These are phyloP conservation scores for Kokia cookei DNA, from an alignment of 441 rosid genomes.

Conservation along the genomic window DNA sequence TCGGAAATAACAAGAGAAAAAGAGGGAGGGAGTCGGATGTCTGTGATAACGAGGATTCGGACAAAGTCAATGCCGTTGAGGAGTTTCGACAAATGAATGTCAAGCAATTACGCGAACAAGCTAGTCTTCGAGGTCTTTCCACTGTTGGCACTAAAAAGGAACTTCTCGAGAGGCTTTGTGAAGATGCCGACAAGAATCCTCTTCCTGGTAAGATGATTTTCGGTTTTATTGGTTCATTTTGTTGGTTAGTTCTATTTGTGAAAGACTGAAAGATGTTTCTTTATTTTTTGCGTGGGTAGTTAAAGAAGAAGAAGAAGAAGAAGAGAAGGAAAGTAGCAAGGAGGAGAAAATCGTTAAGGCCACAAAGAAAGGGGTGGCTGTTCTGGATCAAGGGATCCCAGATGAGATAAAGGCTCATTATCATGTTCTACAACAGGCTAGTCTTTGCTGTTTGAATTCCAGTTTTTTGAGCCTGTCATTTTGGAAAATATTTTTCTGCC, in stretches of 20 bases:
- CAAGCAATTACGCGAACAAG: slow-evolving; percentile 52
- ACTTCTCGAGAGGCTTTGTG: slow-evolving; percentile 40
- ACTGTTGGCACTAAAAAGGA: slow-evolving; percentile 46
- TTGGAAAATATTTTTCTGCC: background rate
- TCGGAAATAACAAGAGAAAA: slow-evolving; percentile 15
- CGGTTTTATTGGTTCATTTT: background rate
- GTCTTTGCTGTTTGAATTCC: slow-evolving; percentile 6
- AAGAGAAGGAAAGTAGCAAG: background rate
- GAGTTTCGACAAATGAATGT: slow-evolving; percentile 35
- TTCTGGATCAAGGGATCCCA: slow-evolving; percentile 15
- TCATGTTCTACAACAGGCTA: slow-evolving; percentile 32
- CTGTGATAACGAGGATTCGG: slow-evolving; percentile 1
- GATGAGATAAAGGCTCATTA: slow-evolving; percentile 14
- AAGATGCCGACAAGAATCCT: slow-evolving; percentile 10
- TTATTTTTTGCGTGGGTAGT: background rate
- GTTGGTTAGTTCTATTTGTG: background rate
- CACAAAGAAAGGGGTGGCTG: slow-evolving; percentile 13
- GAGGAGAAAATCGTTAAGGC: slow-evolving; percentile 11
- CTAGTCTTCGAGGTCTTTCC: slow-evolving; percentile 33
- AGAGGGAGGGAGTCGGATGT: slow-evolving; percentile 33
- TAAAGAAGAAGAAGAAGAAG: slow-evolving; percentile 4
- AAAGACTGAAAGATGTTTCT: background rate
- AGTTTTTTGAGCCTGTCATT: background rate
- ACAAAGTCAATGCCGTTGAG: slow-evolving; percentile 33
- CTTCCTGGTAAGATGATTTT: background rate